Evolutionary conservation across 192 early-diverging fungal species (phyloP).

Genomic region (Kappamyces sp.): DNA sequence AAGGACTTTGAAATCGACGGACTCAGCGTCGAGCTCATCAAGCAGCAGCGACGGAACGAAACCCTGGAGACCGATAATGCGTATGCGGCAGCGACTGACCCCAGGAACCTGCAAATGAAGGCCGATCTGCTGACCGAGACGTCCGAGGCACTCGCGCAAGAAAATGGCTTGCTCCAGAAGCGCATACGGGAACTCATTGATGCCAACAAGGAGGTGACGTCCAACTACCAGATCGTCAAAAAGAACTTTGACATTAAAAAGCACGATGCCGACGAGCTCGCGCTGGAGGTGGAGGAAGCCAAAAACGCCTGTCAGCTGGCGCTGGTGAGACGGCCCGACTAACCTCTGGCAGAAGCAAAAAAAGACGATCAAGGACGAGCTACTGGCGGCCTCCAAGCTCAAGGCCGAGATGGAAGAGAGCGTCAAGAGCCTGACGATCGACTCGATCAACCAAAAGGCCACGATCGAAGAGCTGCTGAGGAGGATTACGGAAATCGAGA

Average conservation of each 20-base stretch:
- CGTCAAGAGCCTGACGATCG: conserved; percentile 36
- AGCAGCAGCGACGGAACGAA: conserved; percentile 28
- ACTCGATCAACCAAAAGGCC: conserved; percentile 40
- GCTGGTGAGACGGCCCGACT: conserved; percentile 22
- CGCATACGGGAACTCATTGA: conserved; percentile 46
- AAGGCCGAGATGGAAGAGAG: conserved; percentile 43
- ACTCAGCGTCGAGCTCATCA: conserved; percentile 34
- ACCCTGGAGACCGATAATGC: conserved; percentile 30
- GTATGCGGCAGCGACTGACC: conserved; percentile 14
- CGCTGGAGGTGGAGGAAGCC: conserved; percentile 49
- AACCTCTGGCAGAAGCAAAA: conserved; percentile 38
- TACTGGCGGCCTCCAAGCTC: conserved; percentile 32
- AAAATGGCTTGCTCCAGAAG: conserved; percentile 45
- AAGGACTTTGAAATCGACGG: conserved; percentile 43
- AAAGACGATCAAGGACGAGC: conserved; percentile 38
- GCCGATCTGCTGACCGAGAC: conserved; percentile 34
- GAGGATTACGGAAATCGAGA: conserved; percentile 53
- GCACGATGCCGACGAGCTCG: conserved; percentile 43
- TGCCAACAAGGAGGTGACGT: conserved; percentile 46
- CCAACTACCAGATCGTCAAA: conserved; percentile 49
- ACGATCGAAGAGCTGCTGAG: conserved; percentile 49
- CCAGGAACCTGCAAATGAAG: conserved; percentile 33
- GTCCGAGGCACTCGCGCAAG: conserved; percentile 37
- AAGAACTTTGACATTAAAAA: conserved; percentile 51
- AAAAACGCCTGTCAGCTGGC: conserved; percentile 50